Base-by-base conservation (phyloP, 1,284 basidiomycete genomes). In the Mycosarcoma mackinlayi region DNA sequence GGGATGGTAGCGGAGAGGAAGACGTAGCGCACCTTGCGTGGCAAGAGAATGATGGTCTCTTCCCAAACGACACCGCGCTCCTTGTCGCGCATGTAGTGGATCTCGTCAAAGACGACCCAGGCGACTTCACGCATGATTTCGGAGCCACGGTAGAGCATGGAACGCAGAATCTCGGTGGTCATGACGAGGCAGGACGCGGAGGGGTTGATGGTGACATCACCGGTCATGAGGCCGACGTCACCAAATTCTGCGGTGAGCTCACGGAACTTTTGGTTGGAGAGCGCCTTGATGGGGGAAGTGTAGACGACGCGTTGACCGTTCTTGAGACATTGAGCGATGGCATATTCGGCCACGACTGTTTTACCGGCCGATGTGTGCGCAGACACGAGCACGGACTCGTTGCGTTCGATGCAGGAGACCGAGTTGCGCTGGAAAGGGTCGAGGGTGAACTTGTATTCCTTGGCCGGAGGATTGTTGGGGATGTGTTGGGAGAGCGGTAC, bases 1-100 rank as follows among this genome's bases (percentile, higher is more conserved):
- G 96, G 96, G 62, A 99, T 98, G 24, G 96, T 99, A 53, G 96
- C 95, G n/a, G 96, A 99, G 34, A 98, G 89, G 85, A 99, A 98
- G 67, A 98, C 96, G 82, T 97, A 96, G 84, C 92, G 93, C 59
- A 98, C 95, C 23, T 89, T 90, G 83, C 97, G 92, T 4, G 96
- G 95, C 8, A 99, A 88, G 0, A 99, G 88, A 75, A 98, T 98
- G 83, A 98, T 97, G 0, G 96, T 98, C 76, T 88, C 88, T 79
- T 88, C 87, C 87, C 87, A 88, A 14, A 88, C 87, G 23, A 88
- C 87, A 62, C 87, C 87, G 53, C 87, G 85, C 76, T 87, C 84
- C 72, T 94, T 94, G 86, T 98, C 96, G 70, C 96, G 91, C 96
- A 98, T 98, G 85, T 98, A 99, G 84, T 99, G 96, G 66, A 99